Evolutionary conservation across 495 filamentous ascomycete species (phyloP), one percentile per base, ranked within the genome.

Genomic region (Lophium mytilinum): DNA sequence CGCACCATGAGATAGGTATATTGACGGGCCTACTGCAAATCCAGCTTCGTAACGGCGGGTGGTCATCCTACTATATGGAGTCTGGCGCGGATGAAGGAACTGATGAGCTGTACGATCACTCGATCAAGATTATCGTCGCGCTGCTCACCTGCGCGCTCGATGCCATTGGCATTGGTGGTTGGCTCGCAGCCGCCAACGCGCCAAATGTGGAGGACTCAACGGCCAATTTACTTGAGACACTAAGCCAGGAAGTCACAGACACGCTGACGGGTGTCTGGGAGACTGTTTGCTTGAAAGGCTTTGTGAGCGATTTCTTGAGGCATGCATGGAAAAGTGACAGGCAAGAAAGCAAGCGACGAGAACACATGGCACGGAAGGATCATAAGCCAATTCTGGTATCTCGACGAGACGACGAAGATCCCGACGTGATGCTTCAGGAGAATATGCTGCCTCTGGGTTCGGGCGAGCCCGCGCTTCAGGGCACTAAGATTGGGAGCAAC

Each of bases 151-250:
- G 84, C 60, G 83, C 87, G 40, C 76, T 95, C 9, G 90, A 96
- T 72, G 83, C 88, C 9, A 79, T 95, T n/a, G 89, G 90, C 9
- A 77, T 87, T 15, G 84, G 80, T 11, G 88, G 89, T 33, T 96
- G 88, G 87, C 80, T 95, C 50, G 74, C 94, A 45, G 73, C 82
- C 7, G 82, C 81, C 37, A 76, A 78, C 33, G 53, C 17, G 5
- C 41, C 50, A 17, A 76, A 4, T n/a, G 71, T 73, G 6, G 75
- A 76, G 18, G 73, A 63, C n/a, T 15, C 59, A 4, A 72, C 76
- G 3, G 80, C 82, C 43, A 82, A 86, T 62, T 77, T 87, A 50
- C 80, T 92, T 45, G 66, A 74, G 1, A 78, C 83, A 54, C 82
- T 95, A 70, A 81, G 81, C 60, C 75, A 81, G 5, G 89, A 93